A percentile compares a stretch with the other conserved stretches of the same genome.
phyloP scores from a whole-genome alignment of 139 green algal genomes.

The Nannochloris sp. region DNA sequence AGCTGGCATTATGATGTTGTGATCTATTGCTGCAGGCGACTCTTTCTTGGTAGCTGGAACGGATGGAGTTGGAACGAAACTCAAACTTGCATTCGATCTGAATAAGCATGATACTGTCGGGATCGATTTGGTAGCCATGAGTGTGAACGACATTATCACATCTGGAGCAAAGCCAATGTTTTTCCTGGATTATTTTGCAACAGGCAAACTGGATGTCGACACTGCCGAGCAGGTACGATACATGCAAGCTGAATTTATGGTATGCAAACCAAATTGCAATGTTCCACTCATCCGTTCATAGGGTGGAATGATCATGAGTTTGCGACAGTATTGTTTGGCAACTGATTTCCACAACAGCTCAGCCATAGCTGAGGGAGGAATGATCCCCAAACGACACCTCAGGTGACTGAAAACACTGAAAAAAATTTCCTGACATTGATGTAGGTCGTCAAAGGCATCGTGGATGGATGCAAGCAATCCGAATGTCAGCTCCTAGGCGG shows the following conservation, averaged over 20 bases:
- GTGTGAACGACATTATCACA: conserved; percentile 95
- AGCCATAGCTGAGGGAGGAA: conserved; percentile 16
- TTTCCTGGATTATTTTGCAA: conserved; percentile 98
- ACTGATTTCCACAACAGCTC: conserved; percentile 21
- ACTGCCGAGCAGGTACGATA: conserved; percentile 66
- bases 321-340: not conserved
- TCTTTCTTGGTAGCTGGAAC: conserved; percentile 91
- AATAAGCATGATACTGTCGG: conserved; percentile 93
- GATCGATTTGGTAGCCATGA: conserved; percentile 96
- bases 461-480: conserved; percentile 85
- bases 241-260: not conserved
- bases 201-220: conserved; percentile 86
- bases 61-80: conserved; percentile 96
- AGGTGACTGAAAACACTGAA: not conserved
- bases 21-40: conserved; percentile 51
- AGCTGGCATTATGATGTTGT: not conserved
- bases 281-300: conserved; percentile 3
- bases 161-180: conserved; percentile 91
- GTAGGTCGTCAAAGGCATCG: conserved; percentile 92
- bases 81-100: conserved; percentile 96
- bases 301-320: not conserved
- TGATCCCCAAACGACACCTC: conserved; percentile 31
- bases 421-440: not conserved
- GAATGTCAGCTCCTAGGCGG: conserved; percentile 85
- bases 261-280: conserved; percentile 11